Percentiles rank a stretch among this genome's conserved stretches.
phyloP scores from a whole-genome alignment of 2,329 filamentous ascomycete genomes.

The Ophiocordyceps unilateralis region DNA sequence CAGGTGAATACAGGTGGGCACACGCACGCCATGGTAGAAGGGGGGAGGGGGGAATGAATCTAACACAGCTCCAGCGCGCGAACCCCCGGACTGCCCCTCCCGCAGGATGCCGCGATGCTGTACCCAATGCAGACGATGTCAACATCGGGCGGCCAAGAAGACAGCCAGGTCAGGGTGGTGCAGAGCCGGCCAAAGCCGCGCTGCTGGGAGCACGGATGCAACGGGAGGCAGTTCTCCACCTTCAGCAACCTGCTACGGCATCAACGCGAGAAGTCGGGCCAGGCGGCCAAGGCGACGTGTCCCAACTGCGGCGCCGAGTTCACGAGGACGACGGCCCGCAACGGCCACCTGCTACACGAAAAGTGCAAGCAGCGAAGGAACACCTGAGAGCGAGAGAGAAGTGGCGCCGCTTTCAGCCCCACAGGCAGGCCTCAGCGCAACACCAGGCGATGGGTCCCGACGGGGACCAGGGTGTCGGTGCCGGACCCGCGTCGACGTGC shows the following conservation, averaged over 20 bases:
- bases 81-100: slow-evolving; percentile 18
- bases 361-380: slow-evolving; percentile 61
- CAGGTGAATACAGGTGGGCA: slow-evolving; percentile 20
- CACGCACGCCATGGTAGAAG: not conserved
- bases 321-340: slow-evolving; percentile 72
- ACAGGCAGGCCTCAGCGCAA: no score
- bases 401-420: not conserved
- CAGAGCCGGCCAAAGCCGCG: slow-evolving; percentile 79
- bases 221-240: slow-evolving; percentile 86
- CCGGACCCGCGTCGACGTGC: no score
- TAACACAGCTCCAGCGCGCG: slow-evolving; percentile 13
- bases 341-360: slow-evolving; percentile 71
- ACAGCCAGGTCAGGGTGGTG: slow-evolving; percentile 46
- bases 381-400: slow-evolving; percentile 5
- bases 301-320: slow-evolving; percentile 88
- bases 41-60: not conserved
- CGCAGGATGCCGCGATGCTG: slow-evolving; percentile 22
- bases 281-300: slow-evolving; percentile 74
- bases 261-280: slow-evolving; percentile 86
- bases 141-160: slow-evolving; percentile 15
- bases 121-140: slow-evolving; percentile 24
- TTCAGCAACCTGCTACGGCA: slow-evolving; percentile 90
- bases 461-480: not conserved
- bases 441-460: not conserved
- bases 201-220: slow-evolving; percentile 95